These are phyloP conservation scores for Lentinula boryana DNA, from an alignment of 768 basidiomycete species.

Conservation along the genomic window DNA sequence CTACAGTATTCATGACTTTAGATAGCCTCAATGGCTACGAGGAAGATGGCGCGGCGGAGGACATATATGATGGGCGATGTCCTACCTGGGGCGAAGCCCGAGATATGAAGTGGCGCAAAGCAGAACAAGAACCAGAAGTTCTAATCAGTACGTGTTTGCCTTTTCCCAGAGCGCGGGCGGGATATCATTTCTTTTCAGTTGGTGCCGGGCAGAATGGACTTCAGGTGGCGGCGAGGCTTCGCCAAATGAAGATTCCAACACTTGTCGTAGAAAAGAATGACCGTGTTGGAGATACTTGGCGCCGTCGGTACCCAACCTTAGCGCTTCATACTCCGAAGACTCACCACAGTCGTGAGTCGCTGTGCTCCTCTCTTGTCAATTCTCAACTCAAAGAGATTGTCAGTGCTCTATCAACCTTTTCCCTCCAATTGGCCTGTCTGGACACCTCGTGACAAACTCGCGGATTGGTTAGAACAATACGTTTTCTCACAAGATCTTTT, in stretches of 20 bases:
- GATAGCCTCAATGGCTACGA: conserved; percentile 15
- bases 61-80: not conserved
- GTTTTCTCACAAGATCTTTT: conserved; percentile 32
- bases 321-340: conserved; percentile 32
- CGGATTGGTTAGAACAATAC: conserved; percentile 41
- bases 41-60: conserved; percentile 7
- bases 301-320: conserved; percentile 35
- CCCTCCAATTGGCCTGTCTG: conserved; percentile 30
- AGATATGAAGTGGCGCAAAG: not conserved
- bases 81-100: not conserved
- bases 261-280: conserved; percentile 29
- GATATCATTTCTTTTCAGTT: conserved; percentile 20
- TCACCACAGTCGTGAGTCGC: conserved; percentile 13
- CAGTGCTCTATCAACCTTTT: conserved; percentile 5
- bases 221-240: conserved; percentile 35
- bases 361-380: not conserved
- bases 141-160: not conserved
- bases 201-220: conserved; percentile 39
- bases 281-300: conserved; percentile 36
- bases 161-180: not conserved
- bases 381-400: conserved; percentile 9
- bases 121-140: not conserved
- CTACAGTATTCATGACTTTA: conserved; percentile 7
- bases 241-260: conserved; percentile 30
- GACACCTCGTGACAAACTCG: conserved; percentile 35